A percentile compares a stretch with the other conserved stretches of the same genome.
phyloP scores from a whole-genome alignment of 164 flowering plant species.

The Nelumbo lutea region DNA sequence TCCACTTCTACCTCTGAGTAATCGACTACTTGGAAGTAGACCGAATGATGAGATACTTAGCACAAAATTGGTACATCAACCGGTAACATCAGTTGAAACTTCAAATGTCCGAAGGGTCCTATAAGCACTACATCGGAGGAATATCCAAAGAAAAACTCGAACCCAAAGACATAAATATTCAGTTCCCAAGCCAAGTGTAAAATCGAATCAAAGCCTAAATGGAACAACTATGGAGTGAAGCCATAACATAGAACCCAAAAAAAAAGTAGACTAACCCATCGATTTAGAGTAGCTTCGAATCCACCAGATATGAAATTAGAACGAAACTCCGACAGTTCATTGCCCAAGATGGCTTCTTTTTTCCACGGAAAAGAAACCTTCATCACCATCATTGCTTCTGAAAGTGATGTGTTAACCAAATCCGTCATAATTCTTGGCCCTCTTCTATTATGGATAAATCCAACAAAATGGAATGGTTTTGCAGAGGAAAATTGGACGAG shows the following conservation, averaged over 20 bases:
- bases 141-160: too few species aligned
- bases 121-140: too few species aligned
- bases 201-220: too few species aligned
- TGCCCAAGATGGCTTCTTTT: conserved; percentile 28
- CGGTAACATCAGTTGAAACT: neutral
- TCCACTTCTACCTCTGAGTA: too few species aligned
- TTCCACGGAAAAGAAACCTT: conserved; percentile 31
- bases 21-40: too few species aligned
- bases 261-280: conserved; percentile 37
- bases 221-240: too few species aligned
- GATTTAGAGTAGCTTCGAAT: conserved; percentile 51
- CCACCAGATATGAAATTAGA: conserved; percentile 13
- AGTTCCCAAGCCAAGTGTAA: too few species aligned
- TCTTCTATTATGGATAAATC: conserved; percentile 4
- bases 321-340: conserved; percentile 22
- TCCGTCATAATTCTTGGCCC: conserved; percentile 23
- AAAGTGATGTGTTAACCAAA: conserved; percentile 16
- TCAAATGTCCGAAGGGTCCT: neutral
- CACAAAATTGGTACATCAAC: too few species aligned
- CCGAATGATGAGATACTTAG: too few species aligned
- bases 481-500: conserved; percentile 5
- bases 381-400: conserved; percentile 17
- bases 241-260: too few species aligned
- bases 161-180: too few species aligned
- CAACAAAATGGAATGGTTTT: conserved; percentile 4